Percentiles rank a stretch among this genome's conserved stretches.
These are phyloP conservation scores for Primulina huaijiensis DNA, from an alignment of 257 asterid species.

Conservation along the genomic window DNA sequence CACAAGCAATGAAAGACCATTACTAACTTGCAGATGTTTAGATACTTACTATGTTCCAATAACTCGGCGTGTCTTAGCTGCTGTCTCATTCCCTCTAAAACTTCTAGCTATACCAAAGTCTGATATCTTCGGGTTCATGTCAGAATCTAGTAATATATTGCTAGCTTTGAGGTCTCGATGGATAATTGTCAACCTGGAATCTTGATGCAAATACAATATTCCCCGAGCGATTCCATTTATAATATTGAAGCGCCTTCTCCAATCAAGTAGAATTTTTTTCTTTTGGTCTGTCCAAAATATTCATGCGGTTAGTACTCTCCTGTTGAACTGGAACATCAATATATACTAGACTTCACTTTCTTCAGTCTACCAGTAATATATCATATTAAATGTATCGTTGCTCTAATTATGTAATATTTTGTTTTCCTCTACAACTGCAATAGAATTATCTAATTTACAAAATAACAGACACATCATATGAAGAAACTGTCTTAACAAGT, in stretches of 20 bases:
- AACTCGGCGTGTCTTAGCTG: conserved; percentile 29
- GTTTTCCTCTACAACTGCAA: neutral
- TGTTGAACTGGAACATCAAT: neutral
- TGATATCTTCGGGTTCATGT: conserved; percentile 48
- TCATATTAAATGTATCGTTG: no score
- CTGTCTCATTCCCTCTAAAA: conserved; percentile 31
- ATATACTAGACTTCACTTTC: neutral
- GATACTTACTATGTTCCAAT: conserved; percentile 39
- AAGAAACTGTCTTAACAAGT: neutral
- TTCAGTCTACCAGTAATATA: neutral
- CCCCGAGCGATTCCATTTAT: conserved; percentile 43
- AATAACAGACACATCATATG: no score
- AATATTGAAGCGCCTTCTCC: conserved; percentile 32
- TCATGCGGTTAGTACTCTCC: neutral
- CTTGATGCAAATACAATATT: conserved; percentile 48
- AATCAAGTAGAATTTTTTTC: conserved; percentile 23
- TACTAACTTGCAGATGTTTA: neutral
- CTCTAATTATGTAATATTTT: no score
- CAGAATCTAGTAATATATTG: conserved; percentile 39
- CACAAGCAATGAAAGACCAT: neutral
- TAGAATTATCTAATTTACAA: no score
- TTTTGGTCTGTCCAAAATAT: conserved; percentile 18
- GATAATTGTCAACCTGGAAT: conserved; percentile 43
- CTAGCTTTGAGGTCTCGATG: conserved; percentile 50
- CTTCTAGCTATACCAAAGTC: conserved; percentile 50